Evolutionary conservation across 2,329 filamentous ascomycete species (phyloP).

Genomic region (Penicillium sp.): DNA sequence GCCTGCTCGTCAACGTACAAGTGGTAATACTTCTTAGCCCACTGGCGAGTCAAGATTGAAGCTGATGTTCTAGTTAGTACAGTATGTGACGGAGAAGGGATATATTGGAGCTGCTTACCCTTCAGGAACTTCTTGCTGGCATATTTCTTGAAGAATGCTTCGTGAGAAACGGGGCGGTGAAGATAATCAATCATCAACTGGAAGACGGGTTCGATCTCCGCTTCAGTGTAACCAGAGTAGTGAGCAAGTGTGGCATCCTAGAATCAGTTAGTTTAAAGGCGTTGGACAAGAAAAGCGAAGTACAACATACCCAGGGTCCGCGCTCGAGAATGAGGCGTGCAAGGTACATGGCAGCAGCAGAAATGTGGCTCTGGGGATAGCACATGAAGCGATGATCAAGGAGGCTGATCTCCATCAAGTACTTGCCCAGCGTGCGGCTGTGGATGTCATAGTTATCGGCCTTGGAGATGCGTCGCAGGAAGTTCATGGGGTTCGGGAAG

Average conservation of each 20-base stretch:
- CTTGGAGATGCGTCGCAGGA: conserved; percentile 96
- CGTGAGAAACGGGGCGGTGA: conserved; percentile 80
- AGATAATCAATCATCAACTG: conserved; percentile 96
- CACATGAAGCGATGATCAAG: conserved; percentile 91
- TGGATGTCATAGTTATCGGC: conserved; percentile 99
- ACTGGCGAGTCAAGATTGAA: conserved; percentile 84
- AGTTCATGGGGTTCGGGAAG: conserved; percentile 99
- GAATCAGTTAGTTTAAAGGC: neutral
- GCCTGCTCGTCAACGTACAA: conserved; percentile 38
- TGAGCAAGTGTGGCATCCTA: conserved; percentile 80
- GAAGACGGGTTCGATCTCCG: conserved; percentile 89
- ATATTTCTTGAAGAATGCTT: conserved; percentile 99
- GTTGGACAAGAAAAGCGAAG: neutral
- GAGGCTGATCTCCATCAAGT: conserved; percentile 93
- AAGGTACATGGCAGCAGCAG: conserved; percentile 92
- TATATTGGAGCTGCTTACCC: conserved; percentile 56
- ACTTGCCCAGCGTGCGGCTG: conserved; percentile 94
- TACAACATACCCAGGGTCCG: conserved; percentile 76
- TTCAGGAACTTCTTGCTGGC: conserved; percentile 99
- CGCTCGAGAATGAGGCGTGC: conserved; percentile 85
- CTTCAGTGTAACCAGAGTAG: conserved; percentile 89
- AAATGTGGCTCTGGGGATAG: conserved; percentile 83
- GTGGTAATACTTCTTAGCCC: conserved; percentile 74
- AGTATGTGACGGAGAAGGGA: neutral
- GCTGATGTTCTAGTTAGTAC: conserved; percentile 51